These are phyloP conservation scores for Acanthamoeba polyphaga DNA, from an alignment of 208 protist species.

Conservation along the genomic window DNA sequence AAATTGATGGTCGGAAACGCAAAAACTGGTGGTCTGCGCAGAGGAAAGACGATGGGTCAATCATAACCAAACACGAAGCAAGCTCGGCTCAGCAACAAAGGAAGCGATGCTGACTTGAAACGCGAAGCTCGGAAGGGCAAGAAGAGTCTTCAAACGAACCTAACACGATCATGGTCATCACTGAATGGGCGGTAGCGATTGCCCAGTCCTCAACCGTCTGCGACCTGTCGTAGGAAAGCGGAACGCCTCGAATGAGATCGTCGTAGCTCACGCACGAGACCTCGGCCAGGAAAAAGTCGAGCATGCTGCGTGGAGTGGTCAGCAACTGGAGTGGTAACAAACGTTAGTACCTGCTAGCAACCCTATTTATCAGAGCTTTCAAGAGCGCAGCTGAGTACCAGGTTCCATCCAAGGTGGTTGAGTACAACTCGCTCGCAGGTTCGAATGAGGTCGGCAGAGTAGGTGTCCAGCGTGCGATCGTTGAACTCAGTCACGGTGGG, in stretches of 20 bases:
- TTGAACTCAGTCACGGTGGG: slow-evolving; percentile 57
- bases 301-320: slow-evolving; percentile 35
- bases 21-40: slow-evolving; percentile 62
- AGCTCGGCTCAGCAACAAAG: not conserved
- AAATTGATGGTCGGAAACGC: slow-evolving; percentile 66
- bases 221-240: slow-evolving; percentile 16
- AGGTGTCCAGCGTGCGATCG: slow-evolving; percentile 38
- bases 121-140: not conserved
- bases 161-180: slow-evolving; percentile 61
- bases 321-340: not conserved
- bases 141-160: not conserved
- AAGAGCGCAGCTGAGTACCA: not conserved
- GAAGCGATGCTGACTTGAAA: not conserved
- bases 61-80: not conserved
- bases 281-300: slow-evolving; percentile 56
- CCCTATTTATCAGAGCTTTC: too few relatives aligned
- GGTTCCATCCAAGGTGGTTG: slow-evolving; percentile 51
- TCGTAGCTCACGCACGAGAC: slow-evolving; percentile 28
- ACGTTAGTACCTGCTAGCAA: not conserved
- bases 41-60: not conserved
- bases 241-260: slow-evolving; percentile 31
- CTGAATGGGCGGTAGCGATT: not conserved
- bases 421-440: slow-evolving; percentile 46
- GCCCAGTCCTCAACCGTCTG: slow-evolving; percentile 30
- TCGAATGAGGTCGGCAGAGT: slow-evolving; percentile 32